Conservation (phyloP, 2,329 filamentous ascomycete species). For the Coniochaeta prunicola region DNA sequence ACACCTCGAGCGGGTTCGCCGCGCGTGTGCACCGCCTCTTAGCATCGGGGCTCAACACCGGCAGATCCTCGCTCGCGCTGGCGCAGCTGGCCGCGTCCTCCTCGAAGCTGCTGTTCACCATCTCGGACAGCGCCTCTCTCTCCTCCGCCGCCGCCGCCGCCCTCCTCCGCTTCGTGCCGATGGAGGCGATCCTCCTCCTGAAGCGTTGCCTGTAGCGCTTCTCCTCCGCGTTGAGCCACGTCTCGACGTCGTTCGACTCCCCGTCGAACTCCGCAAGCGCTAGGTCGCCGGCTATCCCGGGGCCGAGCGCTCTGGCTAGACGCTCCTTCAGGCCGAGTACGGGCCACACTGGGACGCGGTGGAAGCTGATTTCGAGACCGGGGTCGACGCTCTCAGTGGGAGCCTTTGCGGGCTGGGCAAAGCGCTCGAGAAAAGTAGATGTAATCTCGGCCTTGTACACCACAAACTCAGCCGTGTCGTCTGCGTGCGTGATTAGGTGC, state of each 20-base stretch:
- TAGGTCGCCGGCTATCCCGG: slow-evolving; percentile 37
- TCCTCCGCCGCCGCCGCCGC: slow-evolving; percentile 24
- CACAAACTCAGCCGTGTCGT: slow-evolving; percentile 39
- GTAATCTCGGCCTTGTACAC: slow-evolving; percentile 45
- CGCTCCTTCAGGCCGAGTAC: slow-evolving; percentile 48
- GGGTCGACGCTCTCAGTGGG: slow-evolving; percentile 18
- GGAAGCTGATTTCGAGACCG: slow-evolving; percentile 38
- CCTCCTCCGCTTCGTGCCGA: slow-evolving; percentile 19
- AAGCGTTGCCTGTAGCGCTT: slow-evolving; percentile 2
- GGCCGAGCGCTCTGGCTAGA: slow-evolving; percentile 44
- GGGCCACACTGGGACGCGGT: slow-evolving; percentile 45
- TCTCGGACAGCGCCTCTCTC: slow-evolving; percentile 26
- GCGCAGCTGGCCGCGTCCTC: slow-evolving; percentile 10
- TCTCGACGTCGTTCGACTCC: slow-evolving; percentile 31
- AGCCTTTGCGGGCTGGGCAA: slow-evolving; percentile 38
- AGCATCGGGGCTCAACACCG: slow-evolving; percentile 20
- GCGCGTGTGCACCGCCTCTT: slow-evolving; percentile 22
- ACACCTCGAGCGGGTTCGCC: slow-evolving; percentile 18
- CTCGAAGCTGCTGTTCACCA: slow-evolving; percentile 33
- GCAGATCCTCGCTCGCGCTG: slow-evolving; percentile 9
- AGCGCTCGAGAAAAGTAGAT: slow-evolving; percentile 39
- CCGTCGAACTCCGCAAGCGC: slow-evolving; percentile 14
- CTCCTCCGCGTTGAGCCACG: slow-evolving; percentile 31
- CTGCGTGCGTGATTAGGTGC: slow-evolving; percentile 43
- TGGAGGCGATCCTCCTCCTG: slow-evolving; percentile 3